These are phyloP conservation scores for Ustilago esculenta DNA, from an alignment of 1,284 basidiomycete genomes.

Conservation along the genomic window DNA sequence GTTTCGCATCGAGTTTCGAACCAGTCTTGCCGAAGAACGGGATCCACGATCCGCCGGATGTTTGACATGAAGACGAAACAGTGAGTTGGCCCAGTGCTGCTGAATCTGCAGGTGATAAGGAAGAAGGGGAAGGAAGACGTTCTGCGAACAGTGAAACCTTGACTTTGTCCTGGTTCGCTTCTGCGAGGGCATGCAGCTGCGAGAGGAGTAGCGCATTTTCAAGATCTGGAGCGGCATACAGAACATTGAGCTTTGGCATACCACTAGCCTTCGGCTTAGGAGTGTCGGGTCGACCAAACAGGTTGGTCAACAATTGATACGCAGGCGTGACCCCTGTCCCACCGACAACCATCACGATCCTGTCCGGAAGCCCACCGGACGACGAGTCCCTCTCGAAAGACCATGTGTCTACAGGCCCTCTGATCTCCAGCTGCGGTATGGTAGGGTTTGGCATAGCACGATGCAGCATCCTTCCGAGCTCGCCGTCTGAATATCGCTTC, in stretches of 20 bases:
- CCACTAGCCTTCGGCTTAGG: neutral
- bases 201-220: constrained; percentile 36
- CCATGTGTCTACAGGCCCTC: constrained; percentile 54
- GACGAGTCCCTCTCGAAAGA: constrained; percentile 19
- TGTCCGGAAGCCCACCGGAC: constrained; percentile 10
- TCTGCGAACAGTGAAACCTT: constrained; percentile 34
- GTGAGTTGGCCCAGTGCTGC: constrained; percentile 13
- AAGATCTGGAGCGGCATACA: constrained; percentile 33
- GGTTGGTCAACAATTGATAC: constrained; percentile 47
- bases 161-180: constrained; percentile 19
- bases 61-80: neutral
- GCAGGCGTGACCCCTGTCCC: constrained; percentile 56
- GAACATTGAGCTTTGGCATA: constrained; percentile 29
- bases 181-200: constrained; percentile 25
- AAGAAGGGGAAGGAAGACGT: neutral
- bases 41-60: constrained; percentile 3
- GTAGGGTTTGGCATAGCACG: constrained; percentile 15
- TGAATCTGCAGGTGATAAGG: neutral
- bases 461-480: constrained; percentile 45
- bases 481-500: constrained; percentile 54
- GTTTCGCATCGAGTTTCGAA: constrained; percentile 4
- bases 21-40: constrained; percentile 4
- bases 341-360: constrained; percentile 43
- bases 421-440: constrained; percentile 29
- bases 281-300: constrained; percentile 16